phyloP scores from a whole-genome alignment of 495 filamentous ascomycete species.

The Paragyromitra xinjiangensis region DNA sequence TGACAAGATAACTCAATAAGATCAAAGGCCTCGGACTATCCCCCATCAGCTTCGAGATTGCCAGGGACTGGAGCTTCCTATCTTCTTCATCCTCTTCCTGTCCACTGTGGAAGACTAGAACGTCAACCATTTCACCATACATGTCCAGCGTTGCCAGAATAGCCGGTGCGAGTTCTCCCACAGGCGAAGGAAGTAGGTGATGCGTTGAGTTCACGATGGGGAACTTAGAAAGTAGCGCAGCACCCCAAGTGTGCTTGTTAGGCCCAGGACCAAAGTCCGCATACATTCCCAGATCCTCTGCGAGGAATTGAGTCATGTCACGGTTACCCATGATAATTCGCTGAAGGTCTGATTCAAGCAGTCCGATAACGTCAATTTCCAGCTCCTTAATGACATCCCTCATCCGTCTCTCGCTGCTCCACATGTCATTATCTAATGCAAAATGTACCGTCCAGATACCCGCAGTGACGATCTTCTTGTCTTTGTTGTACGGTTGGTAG shows the following conservation, averaged over 20 bases:
- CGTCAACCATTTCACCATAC: conserved; percentile 89
- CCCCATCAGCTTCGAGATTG: conserved; percentile 89
- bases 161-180: conserved; percentile 93
- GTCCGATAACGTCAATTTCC: conserved; percentile 92
- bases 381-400: conserved; percentile 90
- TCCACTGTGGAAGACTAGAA: conserved; percentile 98
- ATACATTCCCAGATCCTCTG: conserved; percentile 97
- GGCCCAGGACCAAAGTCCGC: conserved; percentile 97
- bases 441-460: conserved; percentile 99
- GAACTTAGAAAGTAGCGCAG: conserved; percentile 93
- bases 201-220: conserved; percentile 97
- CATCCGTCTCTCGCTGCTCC: conserved; percentile 93
- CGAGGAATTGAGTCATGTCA: conserved; percentile 93
- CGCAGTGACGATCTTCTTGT: conserved; percentile 84
- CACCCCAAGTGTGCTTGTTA: conserved; percentile 99
- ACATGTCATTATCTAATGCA: conserved; percentile 98
- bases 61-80: conserved; percentile 84
- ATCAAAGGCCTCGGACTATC: conserved; percentile 80
- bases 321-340: conserved; percentile 99
- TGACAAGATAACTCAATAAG: conserved; percentile 90
- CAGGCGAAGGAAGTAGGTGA: conserved; percentile 90
- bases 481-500: conserved; percentile 86
- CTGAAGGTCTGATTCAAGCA: conserved; percentile 93
- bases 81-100: conserved; percentile 98
- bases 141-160: conserved; percentile 94